Evolutionary conservation across 768 basidiomycete genomes (phyloP), one percentile per base, ranked within the genome.

Genomic region (Tulasnella sp.): DNA sequence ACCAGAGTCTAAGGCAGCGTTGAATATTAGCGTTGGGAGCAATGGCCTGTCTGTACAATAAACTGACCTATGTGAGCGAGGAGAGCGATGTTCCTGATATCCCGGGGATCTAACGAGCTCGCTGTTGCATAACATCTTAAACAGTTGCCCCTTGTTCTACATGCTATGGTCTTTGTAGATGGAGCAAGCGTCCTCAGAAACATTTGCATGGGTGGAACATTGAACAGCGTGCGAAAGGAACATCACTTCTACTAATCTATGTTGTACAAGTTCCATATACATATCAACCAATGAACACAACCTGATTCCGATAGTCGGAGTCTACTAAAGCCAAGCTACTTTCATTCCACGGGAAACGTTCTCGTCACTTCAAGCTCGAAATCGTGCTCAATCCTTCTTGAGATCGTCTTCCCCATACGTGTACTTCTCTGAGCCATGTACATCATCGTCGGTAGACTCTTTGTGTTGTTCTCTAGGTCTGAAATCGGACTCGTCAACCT

Each of bases 61-160:
- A 7, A 61, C 79, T 29, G 44, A 87, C 88, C 88, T 51, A 92
- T 90, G 67, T 92, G 89, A 44, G 89, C 89, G n/a, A 91, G 85
- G 2, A 92, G 75, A 15, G 89, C 89, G 69, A 92, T 83, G 66
- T 91, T 92, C 44, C 89, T 78, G 38, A 82, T 70, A 8, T 53
- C 34, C 1, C 34, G 19, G 2, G 60, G 24, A 45, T 60, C 59
- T 27, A 11, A 29, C 11, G 46, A 48, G 27, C n/a, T 48, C 19
- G 27, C 46, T 48, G 46, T 29, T 5, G 7, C 11, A n/a, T 48
- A 29, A 11, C 11, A 21, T 48, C 19, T 21, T 48, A n/a, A n/a
- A n/a, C 46, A 11, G 27, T 29, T 7, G 21, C 27, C 7, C 27
- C 7, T 48, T 48, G 46, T 7, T 48, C 46, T 29, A 21, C 21